A percentile compares a stretch with the other conserved stretches of the same genome.
phyloP scores from a whole-genome alignment of 176 grass and related monocot species.

The Musa itinerans region DNA sequence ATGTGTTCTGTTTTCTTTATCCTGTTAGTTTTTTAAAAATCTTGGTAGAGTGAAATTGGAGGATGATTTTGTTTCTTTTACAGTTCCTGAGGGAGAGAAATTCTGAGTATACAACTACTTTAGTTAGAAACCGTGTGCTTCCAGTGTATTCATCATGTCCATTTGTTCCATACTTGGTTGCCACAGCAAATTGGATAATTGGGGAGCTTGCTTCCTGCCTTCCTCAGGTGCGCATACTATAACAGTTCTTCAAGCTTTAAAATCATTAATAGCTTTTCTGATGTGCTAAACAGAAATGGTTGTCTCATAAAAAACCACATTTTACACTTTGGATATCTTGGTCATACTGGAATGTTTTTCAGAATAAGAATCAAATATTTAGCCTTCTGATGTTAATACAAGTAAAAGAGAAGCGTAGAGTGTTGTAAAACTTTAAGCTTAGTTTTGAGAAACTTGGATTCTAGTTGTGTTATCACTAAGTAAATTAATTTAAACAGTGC shows the following conservation, averaged over 20 bases:
- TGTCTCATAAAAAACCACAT: not conserved
- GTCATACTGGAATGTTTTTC: too few relatives aligned
- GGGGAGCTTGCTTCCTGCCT: constrained; percentile 58
- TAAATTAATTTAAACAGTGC: too few relatives aligned
- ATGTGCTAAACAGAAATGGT: not conserved
- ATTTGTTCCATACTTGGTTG: constrained; percentile 66
- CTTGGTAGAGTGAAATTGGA: not conserved
- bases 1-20: constrained; percentile 17
- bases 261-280: not conserved
- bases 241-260: not conserved
- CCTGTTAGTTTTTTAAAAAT: not conserved
- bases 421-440: not conserved
- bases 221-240: constrained; percentile 38
- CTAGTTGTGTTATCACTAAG: not conserved
- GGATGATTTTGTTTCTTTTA: constrained; percentile 17
- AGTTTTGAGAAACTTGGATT: not conserved
- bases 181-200: constrained; percentile 83
- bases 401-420: not conserved
- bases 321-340: not conserved
- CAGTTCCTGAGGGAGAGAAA: constrained; percentile 66
- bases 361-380: too few relatives aligned
- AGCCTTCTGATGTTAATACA: too few relatives aligned
- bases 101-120: constrained; percentile 44
- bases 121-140: constrained; percentile 68
- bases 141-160: constrained; percentile 56